A percentile compares a stretch with the other conserved stretches of the same genome.
Conservation (phyloP, 257 asterid genomes). For the Solanum habrochaites region DNA sequence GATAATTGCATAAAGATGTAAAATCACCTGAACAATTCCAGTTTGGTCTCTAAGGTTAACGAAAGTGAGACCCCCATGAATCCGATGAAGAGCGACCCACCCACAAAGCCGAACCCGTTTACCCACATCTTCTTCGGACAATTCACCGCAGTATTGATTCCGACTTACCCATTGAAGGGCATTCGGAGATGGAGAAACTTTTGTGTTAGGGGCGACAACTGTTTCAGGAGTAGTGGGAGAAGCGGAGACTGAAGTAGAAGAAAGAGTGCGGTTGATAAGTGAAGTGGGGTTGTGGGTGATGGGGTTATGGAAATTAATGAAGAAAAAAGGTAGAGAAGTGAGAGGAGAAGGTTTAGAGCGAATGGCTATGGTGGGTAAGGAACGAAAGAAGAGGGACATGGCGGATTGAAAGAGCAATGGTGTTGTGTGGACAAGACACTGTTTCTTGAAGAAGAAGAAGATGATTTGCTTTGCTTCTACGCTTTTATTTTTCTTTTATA, state of each 20-base stretch:
- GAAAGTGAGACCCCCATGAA: constrained; percentile 90
- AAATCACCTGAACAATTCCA: constrained; percentile 73
- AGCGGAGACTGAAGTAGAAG: constrained; percentile 3
- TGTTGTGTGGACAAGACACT: background rate
- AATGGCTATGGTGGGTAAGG: constrained; percentile 48
- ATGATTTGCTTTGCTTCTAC: background rate
- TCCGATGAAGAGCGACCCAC: constrained; percentile 98
- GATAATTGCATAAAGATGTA: background rate
- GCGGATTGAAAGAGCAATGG: background rate
- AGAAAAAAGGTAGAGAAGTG: constrained; percentile 12
- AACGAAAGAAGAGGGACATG: constrained; percentile 58
- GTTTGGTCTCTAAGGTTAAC: constrained; percentile 83
- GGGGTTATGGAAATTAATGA: constrained; percentile 4
- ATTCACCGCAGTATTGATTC: constrained; percentile 67
- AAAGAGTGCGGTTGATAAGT: constrained; percentile 21
- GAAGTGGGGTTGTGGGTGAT: background rate
- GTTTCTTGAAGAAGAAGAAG: background rate
- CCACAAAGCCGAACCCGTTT: constrained; percentile 86
- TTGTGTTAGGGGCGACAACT: constrained; percentile 20
- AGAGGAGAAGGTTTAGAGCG: constrained; percentile 39
- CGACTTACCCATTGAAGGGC: constrained; percentile 72
- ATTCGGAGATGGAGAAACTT: constrained; percentile 4
- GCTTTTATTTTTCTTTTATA: background rate
- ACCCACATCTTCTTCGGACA: constrained; percentile 62
- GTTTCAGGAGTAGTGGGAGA: constrained; percentile 20